phyloP scores from a whole-genome alignment of 495 filamentous ascomycete species.

The Trichoderma asperelloides region DNA sequence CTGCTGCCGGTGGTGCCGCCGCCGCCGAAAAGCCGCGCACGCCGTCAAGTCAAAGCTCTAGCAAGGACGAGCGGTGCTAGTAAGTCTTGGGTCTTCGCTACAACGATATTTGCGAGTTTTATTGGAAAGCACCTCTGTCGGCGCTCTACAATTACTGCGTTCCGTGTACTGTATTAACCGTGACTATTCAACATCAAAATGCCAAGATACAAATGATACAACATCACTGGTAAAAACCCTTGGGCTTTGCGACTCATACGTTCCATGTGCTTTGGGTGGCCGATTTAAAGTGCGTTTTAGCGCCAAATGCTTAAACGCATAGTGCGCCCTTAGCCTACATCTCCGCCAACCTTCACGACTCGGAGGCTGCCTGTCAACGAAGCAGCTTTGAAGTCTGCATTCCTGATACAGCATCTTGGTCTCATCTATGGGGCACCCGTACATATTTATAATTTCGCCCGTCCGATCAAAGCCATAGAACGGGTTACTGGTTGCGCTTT shows the following conservation, averaged over 20 bases:
- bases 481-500: neutral
- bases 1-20: neutral
- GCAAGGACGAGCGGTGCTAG: too few relatives aligned
- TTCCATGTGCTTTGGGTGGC: neutral
- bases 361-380: neutral
- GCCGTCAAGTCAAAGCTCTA: neutral
- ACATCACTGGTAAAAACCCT: neutral
- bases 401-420: too few relatives aligned
- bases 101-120: neutral
- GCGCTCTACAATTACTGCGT: too few relatives aligned
- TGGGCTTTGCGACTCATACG: neutral
- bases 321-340: neutral
- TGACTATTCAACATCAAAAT: too few relatives aligned
- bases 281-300: neutral
- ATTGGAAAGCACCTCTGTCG: neutral
- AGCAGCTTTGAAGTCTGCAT: neutral
- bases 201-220: neutral
- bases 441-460: too few relatives aligned
- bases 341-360: neutral
- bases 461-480: neutral
- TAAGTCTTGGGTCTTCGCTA: neutral
- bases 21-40: neutral
- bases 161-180: too few relatives aligned
- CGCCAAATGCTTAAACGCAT: neutral
- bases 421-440: too few relatives aligned